These are phyloP conservation scores for Coleophoma cylindrospora DNA, from an alignment of 2,329 filamentous ascomycete genomes.

Conservation along the genomic window DNA sequence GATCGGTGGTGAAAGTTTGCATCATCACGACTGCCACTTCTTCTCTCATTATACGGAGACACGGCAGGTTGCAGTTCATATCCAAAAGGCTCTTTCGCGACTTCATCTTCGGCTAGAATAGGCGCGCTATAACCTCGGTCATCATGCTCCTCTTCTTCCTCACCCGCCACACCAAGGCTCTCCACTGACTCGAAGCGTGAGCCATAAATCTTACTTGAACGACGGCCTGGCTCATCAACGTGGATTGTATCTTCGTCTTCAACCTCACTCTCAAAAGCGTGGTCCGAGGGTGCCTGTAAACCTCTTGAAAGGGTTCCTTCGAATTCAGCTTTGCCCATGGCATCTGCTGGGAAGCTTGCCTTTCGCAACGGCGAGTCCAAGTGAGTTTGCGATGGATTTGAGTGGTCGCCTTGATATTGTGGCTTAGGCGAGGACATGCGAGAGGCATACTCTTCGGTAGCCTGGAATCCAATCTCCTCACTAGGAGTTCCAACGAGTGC, in stretches of 20 bases:
- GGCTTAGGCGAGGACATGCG: conserved; percentile 68
- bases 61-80: conserved; percentile 76
- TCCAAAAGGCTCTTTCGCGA: conserved; percentile 65
- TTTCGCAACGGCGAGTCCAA: conserved; percentile 35
- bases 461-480: conserved; percentile 86
- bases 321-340: conserved; percentile 16
- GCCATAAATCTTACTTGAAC: conserved; percentile 37
- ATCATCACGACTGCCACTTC: conserved; percentile 51
- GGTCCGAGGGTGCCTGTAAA: conserved; percentile 27
- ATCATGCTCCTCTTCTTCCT: conserved; percentile 43
- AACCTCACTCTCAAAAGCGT: conserved; percentile 36
- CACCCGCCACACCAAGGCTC: conserved; percentile 39
- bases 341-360: conserved; percentile 35
- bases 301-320: conserved; percentile 31
- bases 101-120: conserved; percentile 85
- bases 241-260: conserved; percentile 65
- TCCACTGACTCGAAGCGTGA: conserved; percentile 40
- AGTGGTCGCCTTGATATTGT: conserved; percentile 31
- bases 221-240: conserved; percentile 61
- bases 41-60: conserved; percentile 64
- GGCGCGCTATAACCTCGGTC: conserved; percentile 65
- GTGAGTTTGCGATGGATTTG: conserved; percentile 37
- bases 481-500: conserved; percentile 71
- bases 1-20: conserved; percentile 42
- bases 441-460: conserved; percentile 76